These are phyloP conservation scores for Zychaea mexicana DNA, from an alignment of 371 early-diverging fungal genomes.

Conservation along the genomic window DNA sequence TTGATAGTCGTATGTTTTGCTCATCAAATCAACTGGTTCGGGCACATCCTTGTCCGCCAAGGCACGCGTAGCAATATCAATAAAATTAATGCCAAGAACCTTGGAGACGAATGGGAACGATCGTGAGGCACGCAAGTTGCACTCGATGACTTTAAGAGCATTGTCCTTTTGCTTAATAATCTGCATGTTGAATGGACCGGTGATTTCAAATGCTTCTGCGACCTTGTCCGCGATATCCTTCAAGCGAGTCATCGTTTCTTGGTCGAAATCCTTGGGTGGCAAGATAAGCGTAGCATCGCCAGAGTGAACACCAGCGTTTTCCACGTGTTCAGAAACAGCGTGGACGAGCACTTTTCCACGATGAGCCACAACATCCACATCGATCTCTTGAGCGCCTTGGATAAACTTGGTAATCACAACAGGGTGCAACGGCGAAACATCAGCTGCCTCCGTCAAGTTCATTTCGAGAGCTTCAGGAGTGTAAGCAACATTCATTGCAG, in stretches of 20 bases:
- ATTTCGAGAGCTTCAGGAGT: constrained; percentile 67
- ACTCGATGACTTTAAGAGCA: constrained; percentile 91
- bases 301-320: constrained; percentile 95
- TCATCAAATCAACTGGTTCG: constrained; percentile 72
- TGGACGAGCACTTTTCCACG: constrained; percentile 81
- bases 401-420: constrained; percentile 95
- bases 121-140: constrained; percentile 93
- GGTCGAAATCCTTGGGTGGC: constrained; percentile 76
- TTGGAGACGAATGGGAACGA: constrained; percentile 97
- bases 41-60: constrained; percentile 64
- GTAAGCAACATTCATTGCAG: constrained; percentile 94
- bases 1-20: constrained; percentile 63
- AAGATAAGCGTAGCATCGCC: constrained; percentile 93
- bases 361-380: constrained; percentile 90
- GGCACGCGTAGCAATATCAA: constrained; percentile 88
- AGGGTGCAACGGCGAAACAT: constrained; percentile 88
- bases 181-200: constrained; percentile 96
- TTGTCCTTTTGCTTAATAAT: constrained; percentile 65
- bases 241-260: constrained; percentile 56
- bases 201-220: constrained; percentile 86
- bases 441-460: constrained; percentile 81
- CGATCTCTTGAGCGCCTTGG: constrained; percentile 87
- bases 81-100: constrained; percentile 87
- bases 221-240: constrained; percentile 83
- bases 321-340: constrained; percentile 92